phyloP scores from a whole-genome alignment of 2,329 filamentous ascomycete genomes.

The Pseudocercospora pini-densiflorae region DNA sequence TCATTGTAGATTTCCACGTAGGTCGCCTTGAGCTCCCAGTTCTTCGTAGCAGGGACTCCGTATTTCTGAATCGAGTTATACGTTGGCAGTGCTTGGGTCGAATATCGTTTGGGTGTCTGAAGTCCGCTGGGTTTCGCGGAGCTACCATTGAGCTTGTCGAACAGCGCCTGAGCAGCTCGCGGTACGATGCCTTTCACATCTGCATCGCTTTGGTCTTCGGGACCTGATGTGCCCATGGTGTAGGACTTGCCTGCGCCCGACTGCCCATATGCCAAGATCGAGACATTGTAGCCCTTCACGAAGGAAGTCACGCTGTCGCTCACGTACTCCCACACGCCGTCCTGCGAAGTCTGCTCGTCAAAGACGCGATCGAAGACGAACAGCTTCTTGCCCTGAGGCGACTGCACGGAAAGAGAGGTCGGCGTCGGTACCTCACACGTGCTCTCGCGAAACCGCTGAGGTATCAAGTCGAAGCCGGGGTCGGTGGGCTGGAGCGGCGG shows the following conservation, averaged over 20 bases:
- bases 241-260: constrained; percentile 98
- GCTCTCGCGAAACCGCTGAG: constrained; percentile 89
- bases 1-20: constrained; percentile 88
- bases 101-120: constrained; percentile 79
- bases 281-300: constrained; percentile 97
- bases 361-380: constrained; percentile 99
- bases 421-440: constrained; percentile 89
- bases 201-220: constrained; percentile 59
- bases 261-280: constrained; percentile 93
- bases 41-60: constrained; percentile 63
- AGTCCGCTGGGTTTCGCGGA: constrained; percentile 69
- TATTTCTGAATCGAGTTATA: constrained; percentile 49
- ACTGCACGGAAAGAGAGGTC: constrained; percentile 86
- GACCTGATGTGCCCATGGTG: constrained; percentile 96
- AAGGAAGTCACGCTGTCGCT: constrained; percentile 89
- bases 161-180: constrained; percentile 81
- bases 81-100: constrained; percentile 59
- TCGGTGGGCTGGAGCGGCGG: constrained; percentile 82
- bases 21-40: constrained; percentile 90
- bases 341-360: constrained; percentile 77
- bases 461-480: constrained; percentile 92
- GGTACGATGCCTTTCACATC: constrained; percentile 82
- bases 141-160: constrained; percentile 78
- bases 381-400: constrained; percentile 87
- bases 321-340: constrained; percentile 93